phyloP scores from a whole-genome alignment of 2,329 filamentous ascomycete genomes.

The Cladosporium sp. region DNA sequence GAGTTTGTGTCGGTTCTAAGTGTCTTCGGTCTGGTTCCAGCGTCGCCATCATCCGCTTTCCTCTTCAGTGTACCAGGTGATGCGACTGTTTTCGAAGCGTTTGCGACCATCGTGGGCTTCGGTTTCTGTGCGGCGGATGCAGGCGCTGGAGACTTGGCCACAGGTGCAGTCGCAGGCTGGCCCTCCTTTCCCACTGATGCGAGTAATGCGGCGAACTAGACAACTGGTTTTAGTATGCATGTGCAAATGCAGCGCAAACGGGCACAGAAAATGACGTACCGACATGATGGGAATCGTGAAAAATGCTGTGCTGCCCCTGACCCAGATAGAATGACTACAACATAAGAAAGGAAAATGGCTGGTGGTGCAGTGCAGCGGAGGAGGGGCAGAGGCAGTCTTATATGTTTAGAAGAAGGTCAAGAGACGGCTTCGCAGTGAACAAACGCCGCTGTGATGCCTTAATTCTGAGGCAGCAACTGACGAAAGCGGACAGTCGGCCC shows the following conservation, averaged over 20 bases:
- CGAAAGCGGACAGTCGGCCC: neutral
- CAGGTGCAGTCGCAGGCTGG: constrained; percentile 17
- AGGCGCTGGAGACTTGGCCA: neutral
- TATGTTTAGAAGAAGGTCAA: neutral
- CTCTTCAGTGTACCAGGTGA: constrained; percentile 30
- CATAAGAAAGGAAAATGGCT: constrained; percentile 2
- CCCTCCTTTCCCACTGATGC: constrained; percentile 26
- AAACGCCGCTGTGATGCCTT: neutral
- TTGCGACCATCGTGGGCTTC: constrained; percentile 13
- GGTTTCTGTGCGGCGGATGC: constrained; percentile 17
- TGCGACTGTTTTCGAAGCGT: constrained; percentile 17
- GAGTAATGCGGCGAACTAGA: constrained; percentile 26
- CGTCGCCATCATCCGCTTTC: constrained; percentile 34
- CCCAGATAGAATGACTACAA: neutral
- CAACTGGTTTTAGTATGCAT: constrained; percentile 33
- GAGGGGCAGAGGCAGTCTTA: constrained; percentile 5
- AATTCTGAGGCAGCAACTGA: neutral
- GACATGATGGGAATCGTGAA: neutral
- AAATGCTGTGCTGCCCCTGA: constrained; percentile 1
- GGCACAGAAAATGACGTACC: constrained; percentile 6
- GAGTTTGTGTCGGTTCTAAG: constrained; percentile 25
- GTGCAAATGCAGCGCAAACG: constrained; percentile 24
- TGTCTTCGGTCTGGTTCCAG: constrained; percentile 31
- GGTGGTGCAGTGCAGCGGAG: neutral
- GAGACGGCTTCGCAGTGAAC: neutral